phyloP scores from a whole-genome alignment of 495 filamentous ascomycete species.

The Astrothelium macrocarpum region DNA sequence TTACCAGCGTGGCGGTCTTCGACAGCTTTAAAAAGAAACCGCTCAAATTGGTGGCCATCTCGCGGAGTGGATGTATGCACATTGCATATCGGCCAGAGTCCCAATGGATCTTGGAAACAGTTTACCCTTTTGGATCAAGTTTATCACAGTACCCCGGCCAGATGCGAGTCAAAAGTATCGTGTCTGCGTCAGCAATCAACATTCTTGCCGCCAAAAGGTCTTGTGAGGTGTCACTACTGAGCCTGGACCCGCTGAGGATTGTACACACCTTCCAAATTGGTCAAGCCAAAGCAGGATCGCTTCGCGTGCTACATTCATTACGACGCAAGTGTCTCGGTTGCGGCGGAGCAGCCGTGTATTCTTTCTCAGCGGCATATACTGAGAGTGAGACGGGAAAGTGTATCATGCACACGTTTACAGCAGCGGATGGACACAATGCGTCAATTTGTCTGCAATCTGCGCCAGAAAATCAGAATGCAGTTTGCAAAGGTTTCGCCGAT shows the following conservation, averaged over 20 bases:
- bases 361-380: conserved; percentile 25
- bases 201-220: conserved; percentile 42
- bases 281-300: conserved; percentile 36
- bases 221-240: conserved; percentile 44
- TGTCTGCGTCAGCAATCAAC: conserved; percentile 33
- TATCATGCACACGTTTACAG: conserved; percentile 26
- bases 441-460: conserved; percentile 23
- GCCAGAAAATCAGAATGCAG: conserved; percentile 8
- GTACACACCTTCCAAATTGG: conserved; percentile 49
- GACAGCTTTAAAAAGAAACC: conserved; percentile 17
- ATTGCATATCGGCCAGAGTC: conserved; percentile 33
- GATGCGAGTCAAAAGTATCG: conserved; percentile 27
- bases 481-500: conserved; percentile 29
- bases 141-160: conserved; percentile 23
- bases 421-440: conserved; percentile 13
- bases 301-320: conserved; percentile 25
- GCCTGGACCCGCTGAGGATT: conserved; percentile 39
- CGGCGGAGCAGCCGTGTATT: conserved; percentile 21
- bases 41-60: conserved; percentile 17
- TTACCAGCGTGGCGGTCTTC: conserved; percentile 9
- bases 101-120: conserved; percentile 24
- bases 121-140: conserved; percentile 25
- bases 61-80: conserved; percentile 38
- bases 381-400: conserved; percentile 20
- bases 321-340: conserved; percentile 18